phyloP scores from a whole-genome alignment of 192 early-diverging fungal genomes.

The Podila epigama region DNA sequence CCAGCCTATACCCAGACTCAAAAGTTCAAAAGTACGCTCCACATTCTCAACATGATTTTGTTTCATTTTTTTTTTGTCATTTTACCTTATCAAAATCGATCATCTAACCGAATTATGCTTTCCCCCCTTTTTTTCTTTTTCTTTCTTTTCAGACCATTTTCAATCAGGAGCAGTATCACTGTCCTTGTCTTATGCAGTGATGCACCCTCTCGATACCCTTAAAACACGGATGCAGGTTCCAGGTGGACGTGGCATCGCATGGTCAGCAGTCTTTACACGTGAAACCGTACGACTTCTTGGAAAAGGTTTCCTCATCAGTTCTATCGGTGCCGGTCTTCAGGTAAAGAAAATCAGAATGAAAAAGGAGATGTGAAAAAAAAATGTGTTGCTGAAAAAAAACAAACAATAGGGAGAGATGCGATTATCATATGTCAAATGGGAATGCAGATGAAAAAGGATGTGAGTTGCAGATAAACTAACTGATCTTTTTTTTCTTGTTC shows the following conservation, averaged over 20 bases:
- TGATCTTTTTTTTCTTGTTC: not conserved
- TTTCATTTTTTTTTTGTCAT: too few species aligned
- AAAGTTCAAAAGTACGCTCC: conserved; percentile 42
- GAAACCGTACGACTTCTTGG: conserved; percentile 60
- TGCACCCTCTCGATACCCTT: conserved; percentile 81
- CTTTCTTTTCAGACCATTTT: conserved; percentile 61
- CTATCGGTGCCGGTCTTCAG: conserved; percentile 76
- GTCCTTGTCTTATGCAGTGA: conserved; percentile 71
- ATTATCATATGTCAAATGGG: too few species aligned
- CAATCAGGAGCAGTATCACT: conserved; percentile 67
- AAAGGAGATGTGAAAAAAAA: too few species aligned
- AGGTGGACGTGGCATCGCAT: conserved; percentile 40
- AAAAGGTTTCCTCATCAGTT: conserved; percentile 70
- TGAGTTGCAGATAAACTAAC: too few species aligned
- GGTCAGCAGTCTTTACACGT: conserved; percentile 57
- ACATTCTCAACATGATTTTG: not conserved
- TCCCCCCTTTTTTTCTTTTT: not conserved
- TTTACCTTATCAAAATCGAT: too few species aligned
- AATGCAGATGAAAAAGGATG: too few species aligned
- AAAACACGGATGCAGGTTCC: conserved; percentile 77
- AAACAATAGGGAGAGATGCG: too few species aligned
- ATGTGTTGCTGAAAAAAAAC: too few species aligned
- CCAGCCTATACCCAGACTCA: conserved; percentile 38
- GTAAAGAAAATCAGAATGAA: conserved; percentile 37
- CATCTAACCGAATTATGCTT: not conserved